Base-by-base conservation (phyloP, 257 asterid species). In the Verbena officinalis region DNA sequence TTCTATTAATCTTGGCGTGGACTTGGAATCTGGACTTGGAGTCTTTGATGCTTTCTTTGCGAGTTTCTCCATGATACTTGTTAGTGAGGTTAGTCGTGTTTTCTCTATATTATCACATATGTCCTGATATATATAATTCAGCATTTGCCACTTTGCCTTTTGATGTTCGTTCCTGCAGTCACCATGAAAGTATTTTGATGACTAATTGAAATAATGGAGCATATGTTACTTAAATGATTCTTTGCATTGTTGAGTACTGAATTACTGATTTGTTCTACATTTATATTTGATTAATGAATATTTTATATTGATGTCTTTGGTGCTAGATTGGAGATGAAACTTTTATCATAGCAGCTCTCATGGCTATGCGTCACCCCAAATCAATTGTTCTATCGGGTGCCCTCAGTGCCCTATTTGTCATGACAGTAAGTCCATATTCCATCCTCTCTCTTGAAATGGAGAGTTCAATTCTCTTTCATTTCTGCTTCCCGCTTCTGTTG, bases 311-410 rank as follows among this genome's bases (percentile, higher is more conserved):
- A 72, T 78, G 76, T 36, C 31, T 75, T 20, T 79, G 71, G 60
- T 69, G 30, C 79, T 78, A 91, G 95, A 86, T 88, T 73, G 96
- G 97, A 64, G 99, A 93, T 61, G 97, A 93, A 78, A 90, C 99
- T 13, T 93, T 90, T 72, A 93, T 90, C 42, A 93, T 93, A 70
- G 99, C 99, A 27, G 97, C 99, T 74, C 95, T 93, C 52, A 90
- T 93, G 99, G 99, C 99, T 6, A 90, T 93, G 99, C 97, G 98
- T 46, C 98, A 91, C 70, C 98, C 98, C 67, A 91, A 91, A 81
- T 81, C 98, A 43, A 91, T 91, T 33, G 96, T 91, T 71, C 81
- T 91, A 66, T 88, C 96, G 21, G 96, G 98, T 66, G 98, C 98
- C n/a, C 95, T 91, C 63, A 91, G 95, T 75, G 96, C 98, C 64